phyloP scores from a whole-genome alignment of 2,329 filamentous ascomycete genomes.

The Nemania diffusa region DNA sequence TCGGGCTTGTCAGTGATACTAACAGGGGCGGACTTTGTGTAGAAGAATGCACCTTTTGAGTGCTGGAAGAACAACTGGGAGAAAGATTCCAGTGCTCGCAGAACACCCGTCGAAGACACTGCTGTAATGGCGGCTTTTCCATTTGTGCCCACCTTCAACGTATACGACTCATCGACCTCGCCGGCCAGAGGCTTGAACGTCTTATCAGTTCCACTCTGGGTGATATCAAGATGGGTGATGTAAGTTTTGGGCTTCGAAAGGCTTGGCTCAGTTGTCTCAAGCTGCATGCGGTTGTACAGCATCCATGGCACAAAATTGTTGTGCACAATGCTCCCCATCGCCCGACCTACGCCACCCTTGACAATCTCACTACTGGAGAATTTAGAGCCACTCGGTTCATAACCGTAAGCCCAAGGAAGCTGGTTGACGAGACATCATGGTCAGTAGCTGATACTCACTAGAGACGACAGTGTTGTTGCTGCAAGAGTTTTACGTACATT shows the following conservation, averaged over 20 bases:
- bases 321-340: constrained; percentile 71
- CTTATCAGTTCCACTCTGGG: constrained; percentile 67
- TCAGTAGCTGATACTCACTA: constrained; percentile 47
- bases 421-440: constrained; percentile 46
- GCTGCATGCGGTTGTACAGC: constrained; percentile 69
- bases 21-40: constrained; percentile 78
- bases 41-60: constrained; percentile 66
- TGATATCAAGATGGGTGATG: constrained; percentile 70
- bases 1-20: constrained; percentile 76
- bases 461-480: constrained; percentile 3
- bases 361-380: constrained; percentile 65
- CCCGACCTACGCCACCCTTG: constrained; percentile 66
- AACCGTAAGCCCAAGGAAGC: constrained; percentile 61
- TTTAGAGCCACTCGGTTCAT: constrained; percentile 52
- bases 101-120: constrained; percentile 73
- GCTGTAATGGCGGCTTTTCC: constrained; percentile 73
- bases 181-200: constrained; percentile 71
- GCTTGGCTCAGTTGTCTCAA: constrained; percentile 71
- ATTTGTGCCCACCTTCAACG: constrained; percentile 65
- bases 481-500: constrained; percentile 57
- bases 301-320: constrained; percentile 82
- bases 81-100: constrained; percentile 80
- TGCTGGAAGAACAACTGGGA: constrained; percentile 82
- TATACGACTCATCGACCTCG: constrained; percentile 80
- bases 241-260: constrained; percentile 55